Percentiles rank a stretch among this genome's conserved stretches.
These are phyloP conservation scores for Picochlorum sp. DNA, from an alignment of 139 green algal genomes.

Conservation along the genomic window DNA sequence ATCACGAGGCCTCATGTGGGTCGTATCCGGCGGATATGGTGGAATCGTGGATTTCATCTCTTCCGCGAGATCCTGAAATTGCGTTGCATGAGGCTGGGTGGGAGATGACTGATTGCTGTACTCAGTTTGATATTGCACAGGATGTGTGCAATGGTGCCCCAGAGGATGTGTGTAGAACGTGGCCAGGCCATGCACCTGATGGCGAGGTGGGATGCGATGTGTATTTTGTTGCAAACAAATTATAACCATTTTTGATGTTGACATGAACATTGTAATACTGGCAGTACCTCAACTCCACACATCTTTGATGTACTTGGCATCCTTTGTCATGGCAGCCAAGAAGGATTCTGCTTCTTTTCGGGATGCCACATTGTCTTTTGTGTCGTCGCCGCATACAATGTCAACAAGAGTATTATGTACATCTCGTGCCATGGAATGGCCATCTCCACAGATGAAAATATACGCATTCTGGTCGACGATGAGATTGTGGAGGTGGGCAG, in stretches of 20 bases:
- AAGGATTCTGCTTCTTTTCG: constrained; percentile 27
- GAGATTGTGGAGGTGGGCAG: constrained; percentile 32
- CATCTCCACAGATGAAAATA: constrained; percentile 84
- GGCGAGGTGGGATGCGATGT: constrained; percentile 2
- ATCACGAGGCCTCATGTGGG: constrained; percentile 3
- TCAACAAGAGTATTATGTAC: constrained; percentile 68
- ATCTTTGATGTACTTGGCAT: constrained; percentile 71
- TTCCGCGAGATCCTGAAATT: neutral
- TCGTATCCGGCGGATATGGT: constrained; percentile 2
- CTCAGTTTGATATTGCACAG: constrained; percentile 3
- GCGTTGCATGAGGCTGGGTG: constrained; percentile 3
- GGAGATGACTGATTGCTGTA: neutral
- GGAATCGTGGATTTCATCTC: neutral
- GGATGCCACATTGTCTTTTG: constrained; percentile 22
- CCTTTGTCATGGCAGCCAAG: constrained; percentile 52
- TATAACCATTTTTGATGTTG: neutral
- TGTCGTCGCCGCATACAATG: constrained; percentile 38
- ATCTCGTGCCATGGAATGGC: constrained; percentile 83
- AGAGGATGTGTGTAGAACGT: constrained; percentile 9
- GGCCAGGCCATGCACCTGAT: neutral
- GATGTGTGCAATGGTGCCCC: neutral
- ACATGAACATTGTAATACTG: neutral
- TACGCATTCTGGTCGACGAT: constrained; percentile 35
- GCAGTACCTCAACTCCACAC: constrained; percentile 64
- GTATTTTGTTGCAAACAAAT: constrained; percentile 15